phyloP scores from a whole-genome alignment of 129 eudicot genomes.

The Heracleum sosnowskyi region DNA sequence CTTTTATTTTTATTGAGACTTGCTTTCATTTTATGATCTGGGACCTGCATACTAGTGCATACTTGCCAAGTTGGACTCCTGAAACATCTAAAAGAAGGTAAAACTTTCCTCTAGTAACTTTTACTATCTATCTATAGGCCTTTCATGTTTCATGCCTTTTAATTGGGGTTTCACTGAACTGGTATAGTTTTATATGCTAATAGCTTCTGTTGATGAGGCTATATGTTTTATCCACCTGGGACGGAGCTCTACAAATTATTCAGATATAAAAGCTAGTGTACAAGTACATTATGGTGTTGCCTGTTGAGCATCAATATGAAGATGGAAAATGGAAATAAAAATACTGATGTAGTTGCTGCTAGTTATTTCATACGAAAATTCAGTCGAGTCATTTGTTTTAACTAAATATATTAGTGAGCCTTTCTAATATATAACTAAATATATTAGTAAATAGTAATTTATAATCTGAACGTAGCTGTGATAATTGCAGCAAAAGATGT shows the following conservation, averaged over 20 bases:
- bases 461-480: neutral
- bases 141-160: too few relatives aligned
- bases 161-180: too few relatives aligned
- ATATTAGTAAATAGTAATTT: too few relatives aligned
- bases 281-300: neutral
- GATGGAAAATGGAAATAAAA: neutral
- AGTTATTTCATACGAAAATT: neutral
- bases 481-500: conserved; percentile 39
- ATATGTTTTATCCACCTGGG: neutral
- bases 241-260: neutral
- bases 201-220: neutral
- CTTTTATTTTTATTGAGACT: conserved; percentile 20
- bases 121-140: too few relatives aligned
- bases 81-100: conserved; percentile 44
- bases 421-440: too few relatives aligned
- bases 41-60: conserved; percentile 52
- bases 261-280: neutral
- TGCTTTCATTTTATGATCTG: conserved; percentile 10
- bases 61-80: conserved; percentile 47
- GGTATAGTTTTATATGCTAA: neutral
- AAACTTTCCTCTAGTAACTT: neutral
- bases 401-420: too few relatives aligned
- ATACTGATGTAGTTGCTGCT: neutral
- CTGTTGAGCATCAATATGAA: neutral
- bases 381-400: neutral